Evolutionary conservation across 305 asterid genomes (phyloP), one percentile per base, ranked within the genome.

Genomic region (Salvia sclarea): DNA sequence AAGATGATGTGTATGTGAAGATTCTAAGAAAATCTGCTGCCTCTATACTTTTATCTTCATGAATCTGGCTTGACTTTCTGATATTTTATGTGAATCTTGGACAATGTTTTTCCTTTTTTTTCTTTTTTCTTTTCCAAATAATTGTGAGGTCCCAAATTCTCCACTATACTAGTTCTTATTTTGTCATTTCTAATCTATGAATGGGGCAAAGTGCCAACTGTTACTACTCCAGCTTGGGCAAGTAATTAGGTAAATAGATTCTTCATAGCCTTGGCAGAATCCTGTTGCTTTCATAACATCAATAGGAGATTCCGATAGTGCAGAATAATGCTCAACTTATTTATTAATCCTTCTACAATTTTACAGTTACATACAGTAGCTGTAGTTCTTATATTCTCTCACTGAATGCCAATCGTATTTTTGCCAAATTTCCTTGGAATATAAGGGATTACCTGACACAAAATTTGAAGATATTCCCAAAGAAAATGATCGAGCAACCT

Each of bases 121-220:
- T 20, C 30, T 45, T 2, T 30, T 16, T 8, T 53, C 2, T 5
- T 40, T 37, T 12, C 20, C 8, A 44, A 16, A 45, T 69, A 31
- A 22, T 58, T 66, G 14, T 73, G 68, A 73, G 78, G 73, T 58
- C 64, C 6, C 58, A 58, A 30, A 57, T 17, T 49, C 11, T 66
- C 69, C 78, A 66, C 50, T 48, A 38, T 25, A 13, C 13, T 47
- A 7, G 41, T 55, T 35, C 33, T 31, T 54, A 65, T 52, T 62
- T 30, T 28, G 59, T 63, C 44, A 64, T 22, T 10, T 30, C 59
- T 44, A 28, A 37, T 47, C 45, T 20, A 12, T 64, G 56, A 64
- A 44, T 45, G 67, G 52, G 54, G 33, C 41, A 63, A 16, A 28
- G 10, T 25, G 41, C 53, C 43, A 55, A 33, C 61, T 55, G 17